Conservation (phyloP, 192 early-diverging fungal genomes). For the Haplosporangium gracile region DNA sequence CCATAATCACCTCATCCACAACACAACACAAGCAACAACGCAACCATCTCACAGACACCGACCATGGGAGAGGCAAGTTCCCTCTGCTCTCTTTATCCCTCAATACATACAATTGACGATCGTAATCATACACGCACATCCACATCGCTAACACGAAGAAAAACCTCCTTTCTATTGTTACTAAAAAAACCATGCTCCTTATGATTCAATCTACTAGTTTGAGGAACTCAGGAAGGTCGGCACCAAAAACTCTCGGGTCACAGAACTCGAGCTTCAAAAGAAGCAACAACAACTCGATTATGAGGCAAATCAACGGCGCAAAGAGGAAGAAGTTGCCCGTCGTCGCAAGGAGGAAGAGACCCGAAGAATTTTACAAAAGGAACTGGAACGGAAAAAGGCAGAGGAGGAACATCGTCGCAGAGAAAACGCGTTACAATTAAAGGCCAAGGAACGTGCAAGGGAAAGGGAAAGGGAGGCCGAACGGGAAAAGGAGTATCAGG, state of each 20-base stretch:
- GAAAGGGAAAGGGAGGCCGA: slow-evolving; percentile 38
- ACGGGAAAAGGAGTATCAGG: slow-evolving; percentile 31
- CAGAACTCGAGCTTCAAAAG: slow-evolving; percentile 47
- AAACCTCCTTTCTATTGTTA: neutral
- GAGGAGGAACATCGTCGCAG: slow-evolving; percentile 41
- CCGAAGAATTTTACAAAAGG: slow-evolving; percentile 29
- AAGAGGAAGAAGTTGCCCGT: slow-evolving; percentile 35
- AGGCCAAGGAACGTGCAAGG: slow-evolving; percentile 47
- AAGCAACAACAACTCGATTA: slow-evolving; percentile 36
- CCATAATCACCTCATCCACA: neutral
- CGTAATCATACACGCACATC: neutral
- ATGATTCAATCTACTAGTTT: slow-evolving; percentile 23
- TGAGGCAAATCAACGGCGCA: slow-evolving; percentile 37
- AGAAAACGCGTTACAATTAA: slow-evolving; percentile 28
- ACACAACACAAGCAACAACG: neutral
- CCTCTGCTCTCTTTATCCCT: neutral
- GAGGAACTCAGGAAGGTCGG: slow-evolving; percentile 51
- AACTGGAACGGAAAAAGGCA: slow-evolving; percentile 33
- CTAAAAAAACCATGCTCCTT: neutral
- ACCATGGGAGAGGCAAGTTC: slow-evolving; percentile 5
- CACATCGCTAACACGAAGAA: neutral
- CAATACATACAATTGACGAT: neutral
- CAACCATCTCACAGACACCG: neutral
- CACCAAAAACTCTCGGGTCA: slow-evolving; percentile 39
- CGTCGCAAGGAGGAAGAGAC: slow-evolving; percentile 39